Evolutionary conservation across 2,329 filamentous ascomycete genomes (phyloP), one percentile per base, ranked within the genome.

Genomic region (Exophiala spinifera): DNA sequence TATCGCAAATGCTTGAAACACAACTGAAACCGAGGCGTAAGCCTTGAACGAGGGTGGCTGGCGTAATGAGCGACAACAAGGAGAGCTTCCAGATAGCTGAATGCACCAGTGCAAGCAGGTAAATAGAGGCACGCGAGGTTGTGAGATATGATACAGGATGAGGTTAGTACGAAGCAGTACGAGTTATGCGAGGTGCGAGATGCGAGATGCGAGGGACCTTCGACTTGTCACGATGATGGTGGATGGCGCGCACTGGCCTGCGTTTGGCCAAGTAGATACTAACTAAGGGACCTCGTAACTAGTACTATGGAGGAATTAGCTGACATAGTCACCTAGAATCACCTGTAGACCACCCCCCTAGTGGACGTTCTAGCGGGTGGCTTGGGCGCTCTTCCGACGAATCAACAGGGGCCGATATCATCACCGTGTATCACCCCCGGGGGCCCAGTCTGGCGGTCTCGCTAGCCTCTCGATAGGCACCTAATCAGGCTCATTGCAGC

Each of bases 1-100:
- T 23, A 44, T 43, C 17, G 42, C 17, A 43, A n/a, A 33, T 36
- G 37, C 48, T 47, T 54, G 51, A 57, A 51, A 57, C 55, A 34
- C 51, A 37, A 33, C 20, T 51, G 51, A 57, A 51, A 55, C 55
- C 28, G 28, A 44, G 5, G 23, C n/a, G 17, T 40, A 34, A 17
- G 28, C 40, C n/a, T 14, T 21, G n/a, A 50, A 36, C 34, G 47
- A 50, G 37, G 15, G 47, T n/a, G 13, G 23, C 36, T 14, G 19
- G 17, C 11, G 31, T 37, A 54, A 47, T 40, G 54, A 49, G 54
- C 33, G 45, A 49, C 46, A 36, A 48, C 31, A 46, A 33, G n/a
- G 36, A 39, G 17, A 39, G 36, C 36, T 39, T 15, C 36, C 36
- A 39, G 36, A 39, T 15, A 11, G 2, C 36, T 39, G 36, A 11